Evolutionary conservation across 352 stramenopile genomes (phyloP), one percentile per base, ranked within the genome.

Genomic region (Phytophthora europaea): DNA sequence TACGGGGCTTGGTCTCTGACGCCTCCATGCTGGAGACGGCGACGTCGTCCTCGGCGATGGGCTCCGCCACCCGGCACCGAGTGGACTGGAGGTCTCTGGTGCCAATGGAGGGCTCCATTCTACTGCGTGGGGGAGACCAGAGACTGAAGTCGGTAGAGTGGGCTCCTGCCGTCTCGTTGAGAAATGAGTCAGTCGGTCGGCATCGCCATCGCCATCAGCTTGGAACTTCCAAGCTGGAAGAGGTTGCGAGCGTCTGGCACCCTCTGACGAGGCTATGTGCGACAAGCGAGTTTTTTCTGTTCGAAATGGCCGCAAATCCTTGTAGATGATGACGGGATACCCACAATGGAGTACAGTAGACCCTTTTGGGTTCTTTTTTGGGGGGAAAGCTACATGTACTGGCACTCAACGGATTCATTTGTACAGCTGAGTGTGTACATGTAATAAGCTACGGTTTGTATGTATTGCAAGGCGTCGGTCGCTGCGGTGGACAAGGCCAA

Each of bases 151-250:
- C 8, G 36, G 36, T 43, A 6, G 12, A 31, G 36, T 22, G 3
- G 16, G 15, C 16, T 6, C 7, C 6, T 50, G 43, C 43, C 43
- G 43, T 50, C 43, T 22, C 43, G 43, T 50, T 54, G 47, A 54
- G 47, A 54, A 54, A 54, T 54, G 47, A 31, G 47, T 43, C 12
- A 4, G 12, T 43, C 36, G 36, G 10, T 43, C 15, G 36, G 28
- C 28, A 31, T 20, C 18, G 28, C 34, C 56, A 63, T 53, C 56
- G 56, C 56, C 56, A 52, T 63, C 22, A 63, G 56, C 56, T 16
- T 54, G 22, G 55, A 43, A 23, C 28, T 31, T 31, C 28, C 28
- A 31, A 31, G 36, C 16, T 16, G 36, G 36, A 43, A 43, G 36
- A n/a, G 36, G 40, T 63, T 52, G 56, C 36, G 56, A 53, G 15